phyloP scores from a whole-genome alignment of 331 rosid genomes.

The Malus hybrid region DNA sequence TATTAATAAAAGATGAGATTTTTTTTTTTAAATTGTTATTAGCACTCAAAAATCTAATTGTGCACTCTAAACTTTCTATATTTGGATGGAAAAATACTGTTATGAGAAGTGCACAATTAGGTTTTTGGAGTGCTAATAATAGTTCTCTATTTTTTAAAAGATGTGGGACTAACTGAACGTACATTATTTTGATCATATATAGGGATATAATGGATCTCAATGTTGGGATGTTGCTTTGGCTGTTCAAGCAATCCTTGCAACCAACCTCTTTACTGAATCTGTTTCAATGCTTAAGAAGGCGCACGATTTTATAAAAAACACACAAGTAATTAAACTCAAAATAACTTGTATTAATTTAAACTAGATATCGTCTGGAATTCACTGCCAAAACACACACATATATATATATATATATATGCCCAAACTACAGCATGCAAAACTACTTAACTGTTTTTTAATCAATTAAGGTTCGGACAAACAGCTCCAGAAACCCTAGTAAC shows the following conservation, averaged over 20 bases:
- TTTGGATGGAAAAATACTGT: too few species aligned
- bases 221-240: conserved; percentile 59
- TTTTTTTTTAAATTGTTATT: too few species aligned
- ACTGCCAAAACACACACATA: too few species aligned
- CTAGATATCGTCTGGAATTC: background rate
- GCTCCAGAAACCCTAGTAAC: conserved; percentile 23
- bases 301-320: conserved; percentile 32
- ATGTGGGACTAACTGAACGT: background rate
- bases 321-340: conserved; percentile 39
- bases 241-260: conserved; percentile 64
- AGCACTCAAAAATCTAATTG: too few species aligned
- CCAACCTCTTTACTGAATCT: conserved; percentile 42
- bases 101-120: too few species aligned
- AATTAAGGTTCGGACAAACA: conserved; percentile 33
- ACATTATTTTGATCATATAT: background rate
- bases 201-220: conserved; percentile 80
- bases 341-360: background rate
- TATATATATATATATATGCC: background rate
- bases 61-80: too few species aligned
- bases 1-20: background rate
- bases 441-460: background rate
- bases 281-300: conserved; percentile 54
- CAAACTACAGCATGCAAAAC: too few species aligned
- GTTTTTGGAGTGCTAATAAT: too few species aligned
- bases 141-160: too few species aligned